Percentiles rank a stretch among this genome's conserved stretches.
phyloP scores from a whole-genome alignment of 345 rosid genomes.

The Arabidopsis suecica region DNA sequence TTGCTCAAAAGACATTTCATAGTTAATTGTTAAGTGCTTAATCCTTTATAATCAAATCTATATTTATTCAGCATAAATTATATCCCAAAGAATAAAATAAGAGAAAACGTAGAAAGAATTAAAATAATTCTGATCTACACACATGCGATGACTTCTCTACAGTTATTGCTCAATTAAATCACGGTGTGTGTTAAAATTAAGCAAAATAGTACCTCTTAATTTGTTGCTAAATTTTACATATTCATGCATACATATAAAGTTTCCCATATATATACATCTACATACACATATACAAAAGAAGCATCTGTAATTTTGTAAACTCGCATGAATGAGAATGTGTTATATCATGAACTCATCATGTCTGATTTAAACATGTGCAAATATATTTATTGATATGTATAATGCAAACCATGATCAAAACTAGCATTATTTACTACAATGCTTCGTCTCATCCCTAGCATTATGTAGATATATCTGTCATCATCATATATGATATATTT shows the following conservation, averaged over 20 bases:
- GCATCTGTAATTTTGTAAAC: background rate
- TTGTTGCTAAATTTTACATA: slow-evolving; percentile 29
- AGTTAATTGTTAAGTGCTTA: background rate
- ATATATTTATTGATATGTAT: too few relatives aligned
- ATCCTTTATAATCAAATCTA: slow-evolving; percentile 1
- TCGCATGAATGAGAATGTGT: too few relatives aligned
- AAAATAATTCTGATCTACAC: slow-evolving; percentile 27
- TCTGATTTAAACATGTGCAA: too few relatives aligned
- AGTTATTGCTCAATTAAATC: background rate
- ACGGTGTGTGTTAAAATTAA: slow-evolving; percentile 25
- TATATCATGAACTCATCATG: too few relatives aligned
- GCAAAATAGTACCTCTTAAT: slow-evolving; percentile 3
- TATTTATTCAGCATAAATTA: slow-evolving; percentile 7
- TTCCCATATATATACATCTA: background rate
- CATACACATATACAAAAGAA: background rate
- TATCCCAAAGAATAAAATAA: background rate
- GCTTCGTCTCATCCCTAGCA: too few relatives aligned
- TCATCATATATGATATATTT: too few relatives aligned
- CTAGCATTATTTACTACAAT: too few relatives aligned
- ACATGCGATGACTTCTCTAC: slow-evolving; percentile 33
- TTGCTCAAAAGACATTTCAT: slow-evolving; percentile 36
- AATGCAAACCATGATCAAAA: too few relatives aligned
- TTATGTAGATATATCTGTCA: too few relatives aligned
- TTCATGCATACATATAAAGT: background rate
- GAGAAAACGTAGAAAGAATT: slow-evolving; percentile 22